phyloP scores from a whole-genome alignment of 2,329 filamentous ascomycete genomes.

The Neonectria hederae region DNA sequence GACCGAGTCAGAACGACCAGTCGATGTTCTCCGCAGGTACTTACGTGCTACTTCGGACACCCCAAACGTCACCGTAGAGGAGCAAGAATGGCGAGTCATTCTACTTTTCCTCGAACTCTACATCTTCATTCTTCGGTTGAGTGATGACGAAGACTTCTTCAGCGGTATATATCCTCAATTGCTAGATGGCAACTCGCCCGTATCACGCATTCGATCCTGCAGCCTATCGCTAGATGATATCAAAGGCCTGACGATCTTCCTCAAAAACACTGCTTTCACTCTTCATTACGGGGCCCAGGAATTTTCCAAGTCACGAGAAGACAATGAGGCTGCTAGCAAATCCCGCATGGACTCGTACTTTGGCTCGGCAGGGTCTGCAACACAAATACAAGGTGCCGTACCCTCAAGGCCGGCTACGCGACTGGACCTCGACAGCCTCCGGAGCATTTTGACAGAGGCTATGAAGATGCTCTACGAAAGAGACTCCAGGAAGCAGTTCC shows the following conservation, averaged over 20 bases:
- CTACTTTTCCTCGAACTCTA: constrained; percentile 94
- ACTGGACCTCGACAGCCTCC: constrained; percentile 79
- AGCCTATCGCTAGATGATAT: constrained; percentile 78
- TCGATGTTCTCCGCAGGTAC: constrained; percentile 46
- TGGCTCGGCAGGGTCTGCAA: constrained; percentile 22
- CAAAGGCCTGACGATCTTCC: constrained; percentile 77
- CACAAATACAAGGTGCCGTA: background rate
- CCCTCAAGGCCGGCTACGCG: constrained; percentile 33
- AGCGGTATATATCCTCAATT: constrained; percentile 59
- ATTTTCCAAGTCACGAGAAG: constrained; percentile 48
- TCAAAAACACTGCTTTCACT: constrained; percentile 91
- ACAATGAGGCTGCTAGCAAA: constrained; percentile 33
- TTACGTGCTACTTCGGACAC: constrained; percentile 42
- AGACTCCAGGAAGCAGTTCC: constrained; percentile 86
- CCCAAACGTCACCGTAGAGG: constrained; percentile 39
- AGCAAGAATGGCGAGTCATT: constrained; percentile 83
- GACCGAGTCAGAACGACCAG: constrained; percentile 43
- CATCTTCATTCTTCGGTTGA: constrained; percentile 89
- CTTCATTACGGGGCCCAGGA: constrained; percentile 86
- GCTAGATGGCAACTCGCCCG: constrained; percentile 51
- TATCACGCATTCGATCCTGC: constrained; percentile 65
- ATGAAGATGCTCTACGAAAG: constrained; percentile 91
- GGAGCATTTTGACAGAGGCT: constrained; percentile 80
- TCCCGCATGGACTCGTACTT: constrained; percentile 46
- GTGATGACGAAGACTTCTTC: constrained; percentile 97